Conservation (phyloP, 2,329 filamentous ascomycete genomes). For the Akanthomyces lecanii region DNA sequence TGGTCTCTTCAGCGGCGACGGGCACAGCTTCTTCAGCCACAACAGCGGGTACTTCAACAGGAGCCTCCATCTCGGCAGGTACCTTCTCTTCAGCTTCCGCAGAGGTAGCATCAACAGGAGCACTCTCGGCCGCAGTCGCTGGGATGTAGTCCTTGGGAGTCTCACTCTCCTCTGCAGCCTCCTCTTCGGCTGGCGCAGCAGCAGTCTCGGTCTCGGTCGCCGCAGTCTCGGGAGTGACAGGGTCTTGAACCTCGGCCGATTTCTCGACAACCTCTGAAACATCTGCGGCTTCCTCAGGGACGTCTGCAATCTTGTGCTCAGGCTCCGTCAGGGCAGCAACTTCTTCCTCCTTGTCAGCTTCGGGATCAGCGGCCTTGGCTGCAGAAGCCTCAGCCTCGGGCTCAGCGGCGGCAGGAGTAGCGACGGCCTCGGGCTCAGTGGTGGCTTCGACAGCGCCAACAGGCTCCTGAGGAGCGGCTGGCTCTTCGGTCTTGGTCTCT, state of each 20-base stretch:
- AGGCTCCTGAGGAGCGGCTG: background rate
- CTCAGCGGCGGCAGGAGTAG: background rate
- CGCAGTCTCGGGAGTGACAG: background rate
- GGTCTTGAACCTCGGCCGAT: background rate
- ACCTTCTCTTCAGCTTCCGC: background rate
- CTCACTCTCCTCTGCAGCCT: constrained; percentile 20
- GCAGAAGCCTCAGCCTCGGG: background rate
- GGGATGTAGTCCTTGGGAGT: background rate
- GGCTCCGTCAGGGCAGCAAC: background rate
- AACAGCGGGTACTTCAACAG: background rate
- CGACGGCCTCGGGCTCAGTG: background rate
- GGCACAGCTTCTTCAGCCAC: background rate
- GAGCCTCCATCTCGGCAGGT: background rate
- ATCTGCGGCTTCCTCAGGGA: background rate
- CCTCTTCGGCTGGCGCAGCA: constrained; percentile 3
- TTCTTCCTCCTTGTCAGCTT: background rate
- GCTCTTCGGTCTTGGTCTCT: constrained; percentile 9
- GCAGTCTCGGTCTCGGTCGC: constrained; percentile 12
- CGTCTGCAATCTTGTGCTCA: background rate
- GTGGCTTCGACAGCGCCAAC: background rate
- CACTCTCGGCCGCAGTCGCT: background rate
- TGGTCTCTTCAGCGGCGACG: constrained; percentile 12
- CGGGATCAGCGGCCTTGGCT: constrained; percentile 1
- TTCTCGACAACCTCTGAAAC: background rate
- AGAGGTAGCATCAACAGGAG: background rate